A percentile compares a stretch with the other conserved stretches of the same genome.
phyloP scores from a whole-genome alignment of 208 protist species.

The Endotrypanum monterogeii region DNA sequence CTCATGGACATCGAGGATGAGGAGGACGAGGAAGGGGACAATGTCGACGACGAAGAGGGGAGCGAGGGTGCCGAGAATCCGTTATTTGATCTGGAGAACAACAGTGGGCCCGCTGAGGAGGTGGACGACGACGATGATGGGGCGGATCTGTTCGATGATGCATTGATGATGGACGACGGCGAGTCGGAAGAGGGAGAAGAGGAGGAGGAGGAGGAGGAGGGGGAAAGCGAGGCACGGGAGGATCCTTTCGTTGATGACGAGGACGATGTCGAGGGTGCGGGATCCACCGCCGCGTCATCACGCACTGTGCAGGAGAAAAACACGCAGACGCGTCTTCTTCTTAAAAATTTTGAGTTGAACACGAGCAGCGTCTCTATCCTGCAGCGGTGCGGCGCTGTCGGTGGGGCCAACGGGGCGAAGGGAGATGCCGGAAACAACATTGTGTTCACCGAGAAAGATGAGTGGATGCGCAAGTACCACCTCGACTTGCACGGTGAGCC shows the following conservation, averaged over 20 bases:
- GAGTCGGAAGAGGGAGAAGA: slow-evolving; percentile 38
- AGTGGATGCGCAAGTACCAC: slow-evolving; percentile 75
- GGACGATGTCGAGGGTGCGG: slow-evolving; percentile 20
- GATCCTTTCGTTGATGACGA: slow-evolving; percentile 28
- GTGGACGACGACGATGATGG: slow-evolving; percentile 41
- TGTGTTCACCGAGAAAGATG: slow-evolving; percentile 32
- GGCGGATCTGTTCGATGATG: slow-evolving; percentile 33
- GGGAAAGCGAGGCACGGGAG: slow-evolving; percentile 29
- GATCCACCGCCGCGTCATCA: slow-evolving; percentile 22
- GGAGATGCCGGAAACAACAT: not conserved
- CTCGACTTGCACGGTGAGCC: slow-evolving; percentile 51
- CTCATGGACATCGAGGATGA: slow-evolving; percentile 32
- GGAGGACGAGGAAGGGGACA: slow-evolving; percentile 21
- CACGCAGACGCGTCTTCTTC: slow-evolving; percentile 26
- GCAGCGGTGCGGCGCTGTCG: slow-evolving; percentile 53
- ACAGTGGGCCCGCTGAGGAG: not conserved
- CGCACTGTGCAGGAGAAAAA: not conserved
- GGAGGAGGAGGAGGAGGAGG: slow-evolving; percentile 44
- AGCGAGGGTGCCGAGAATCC: slow-evolving; percentile 34
- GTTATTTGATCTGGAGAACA: slow-evolving; percentile 30
- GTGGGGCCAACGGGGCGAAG: not conserved
- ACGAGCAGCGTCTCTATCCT: slow-evolving; percentile 42
- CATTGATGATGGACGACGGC: slow-evolving; percentile 28
- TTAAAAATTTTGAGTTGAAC: slow-evolving; percentile 32
- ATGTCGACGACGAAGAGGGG: slow-evolving; percentile 28